phyloP scores from a whole-genome alignment of 192 early-diverging fungal genomes.

The Coemansia sp. region DNA sequence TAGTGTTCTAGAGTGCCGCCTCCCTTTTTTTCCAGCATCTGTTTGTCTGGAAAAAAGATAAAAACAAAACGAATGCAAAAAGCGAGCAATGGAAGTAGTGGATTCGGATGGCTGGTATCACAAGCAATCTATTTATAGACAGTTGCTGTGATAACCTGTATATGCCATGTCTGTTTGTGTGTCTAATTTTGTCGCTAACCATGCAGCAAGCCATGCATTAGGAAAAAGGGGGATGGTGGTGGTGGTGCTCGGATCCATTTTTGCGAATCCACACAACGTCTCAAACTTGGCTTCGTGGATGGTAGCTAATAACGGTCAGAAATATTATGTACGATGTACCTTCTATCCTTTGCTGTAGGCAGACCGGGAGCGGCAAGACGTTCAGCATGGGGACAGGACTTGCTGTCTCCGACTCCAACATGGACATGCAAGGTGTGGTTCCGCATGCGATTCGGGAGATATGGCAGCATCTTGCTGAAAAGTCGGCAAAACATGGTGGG shows the following conservation, averaged over 20 bases:
- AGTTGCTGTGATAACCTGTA: background rate
- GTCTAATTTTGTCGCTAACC: background rate
- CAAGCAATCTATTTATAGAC: constrained; percentile 2
- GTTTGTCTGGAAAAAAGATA: background rate
- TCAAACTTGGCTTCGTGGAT: too few relatives aligned
- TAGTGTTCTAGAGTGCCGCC: too few relatives aligned
- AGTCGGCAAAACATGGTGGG: constrained; percentile 10
- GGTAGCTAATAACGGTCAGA: too few relatives aligned
- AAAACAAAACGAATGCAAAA: background rate
- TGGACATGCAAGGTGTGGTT: constrained; percentile 47
- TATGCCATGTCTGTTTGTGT: background rate
- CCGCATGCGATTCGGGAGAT: constrained; percentile 46
- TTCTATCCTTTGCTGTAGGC: background rate
- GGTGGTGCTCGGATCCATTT: background rate
- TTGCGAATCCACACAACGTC: too few relatives aligned
- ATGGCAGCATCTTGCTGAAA: constrained; percentile 29
- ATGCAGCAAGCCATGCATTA: background rate
- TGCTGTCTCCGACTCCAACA: constrained; percentile 8
- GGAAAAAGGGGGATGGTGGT: background rate
- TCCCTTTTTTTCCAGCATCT: background rate
- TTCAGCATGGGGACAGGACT: constrained; percentile 90
- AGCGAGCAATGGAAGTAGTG: background rate
- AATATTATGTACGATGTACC: too few relatives aligned
- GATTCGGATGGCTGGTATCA: background rate
- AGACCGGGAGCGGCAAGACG: constrained; percentile 84